Conservation (phyloP, 345 rosid species). For the Euphorbia tirucalli region DNA sequence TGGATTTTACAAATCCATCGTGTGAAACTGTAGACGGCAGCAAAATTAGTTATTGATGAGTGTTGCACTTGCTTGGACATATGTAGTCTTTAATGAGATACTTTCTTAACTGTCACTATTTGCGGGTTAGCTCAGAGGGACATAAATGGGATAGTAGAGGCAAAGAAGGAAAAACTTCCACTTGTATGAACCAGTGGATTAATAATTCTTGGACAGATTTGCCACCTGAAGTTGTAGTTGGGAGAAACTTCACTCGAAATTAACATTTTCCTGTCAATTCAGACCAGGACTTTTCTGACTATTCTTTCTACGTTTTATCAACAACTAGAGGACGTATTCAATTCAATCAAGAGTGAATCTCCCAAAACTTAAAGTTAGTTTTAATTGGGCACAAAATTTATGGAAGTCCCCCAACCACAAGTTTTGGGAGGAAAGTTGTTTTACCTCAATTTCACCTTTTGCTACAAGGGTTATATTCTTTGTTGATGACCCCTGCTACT, state of each 20-base stretch:
- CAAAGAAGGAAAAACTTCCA: neutral
- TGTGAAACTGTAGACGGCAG: no score
- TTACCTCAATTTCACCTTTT: neutral
- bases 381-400: no score
- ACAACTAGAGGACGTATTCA: neutral
- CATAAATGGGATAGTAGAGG: neutral
- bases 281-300: neutral
- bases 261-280: neutral
- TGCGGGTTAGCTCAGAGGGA: neutral
- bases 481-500: neutral
- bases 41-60: neutral
- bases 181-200: neutral
- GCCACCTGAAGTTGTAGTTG: neutral
- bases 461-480: neutral
- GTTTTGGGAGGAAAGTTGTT: neutral
- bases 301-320: neutral
- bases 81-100: neutral
- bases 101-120: neutral
- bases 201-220: neutral
- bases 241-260: neutral
- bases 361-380: neutral
- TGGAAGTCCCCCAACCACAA: neutral
- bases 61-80: neutral
- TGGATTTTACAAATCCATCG: neutral
- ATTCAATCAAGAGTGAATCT: neutral